Percentiles rank a stretch among this genome's conserved stretches.
Evolutionary conservation across 1,284 basidiomycete genomes (phyloP).

Genomic region (Cryptococcus sp.): DNA sequence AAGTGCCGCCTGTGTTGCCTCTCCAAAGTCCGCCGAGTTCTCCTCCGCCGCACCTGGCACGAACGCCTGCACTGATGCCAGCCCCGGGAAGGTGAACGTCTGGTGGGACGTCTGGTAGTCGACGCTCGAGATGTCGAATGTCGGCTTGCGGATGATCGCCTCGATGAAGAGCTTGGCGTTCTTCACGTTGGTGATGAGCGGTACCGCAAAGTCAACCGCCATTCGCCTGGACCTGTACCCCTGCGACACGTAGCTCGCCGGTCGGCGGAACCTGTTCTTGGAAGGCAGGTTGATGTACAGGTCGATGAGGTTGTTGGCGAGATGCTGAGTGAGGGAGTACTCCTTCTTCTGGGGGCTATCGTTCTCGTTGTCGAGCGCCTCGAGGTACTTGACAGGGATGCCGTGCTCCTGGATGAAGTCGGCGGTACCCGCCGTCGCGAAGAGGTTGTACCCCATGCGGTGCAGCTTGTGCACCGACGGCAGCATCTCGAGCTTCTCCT

Average conservation of each 20-base stretch:
- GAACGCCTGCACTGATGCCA: constrained; percentile 85
- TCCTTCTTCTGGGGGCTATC: constrained; percentile 83
- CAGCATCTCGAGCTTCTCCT: constrained; percentile 95
- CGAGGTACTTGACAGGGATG: constrained; percentile 70
- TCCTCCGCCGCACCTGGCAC: constrained; percentile 66
- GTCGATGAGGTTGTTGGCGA: constrained; percentile 94
- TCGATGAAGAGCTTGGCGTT: constrained; percentile 96
- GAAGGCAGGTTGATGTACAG: constrained; percentile 99
- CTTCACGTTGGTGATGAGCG: constrained; percentile 98
- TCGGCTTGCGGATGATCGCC: constrained; percentile 83
- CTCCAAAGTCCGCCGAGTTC: constrained; percentile 62
- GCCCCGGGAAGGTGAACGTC: constrained; percentile 86
- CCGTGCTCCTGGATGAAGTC: constrained; percentile 80
- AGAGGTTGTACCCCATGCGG: constrained; percentile 91
- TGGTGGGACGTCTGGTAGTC: constrained; percentile 94
- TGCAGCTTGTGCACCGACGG: constrained; percentile 96
- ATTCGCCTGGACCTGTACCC: constrained; percentile 95
- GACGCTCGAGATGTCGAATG: constrained; percentile 79
- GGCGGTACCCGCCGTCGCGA: constrained; percentile 93
- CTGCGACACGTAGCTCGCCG: constrained; percentile 94
- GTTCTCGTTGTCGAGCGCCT: constrained; percentile 73
- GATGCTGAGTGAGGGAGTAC: constrained; percentile 89
- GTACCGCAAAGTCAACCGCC: constrained; percentile 99
- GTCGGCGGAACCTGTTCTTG: constrained; percentile 95
- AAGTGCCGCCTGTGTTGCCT: constrained; percentile 73